Base-by-base conservation (phyloP, 306 rosid genomes). In the Fragaria nilgerrensis region DNA sequence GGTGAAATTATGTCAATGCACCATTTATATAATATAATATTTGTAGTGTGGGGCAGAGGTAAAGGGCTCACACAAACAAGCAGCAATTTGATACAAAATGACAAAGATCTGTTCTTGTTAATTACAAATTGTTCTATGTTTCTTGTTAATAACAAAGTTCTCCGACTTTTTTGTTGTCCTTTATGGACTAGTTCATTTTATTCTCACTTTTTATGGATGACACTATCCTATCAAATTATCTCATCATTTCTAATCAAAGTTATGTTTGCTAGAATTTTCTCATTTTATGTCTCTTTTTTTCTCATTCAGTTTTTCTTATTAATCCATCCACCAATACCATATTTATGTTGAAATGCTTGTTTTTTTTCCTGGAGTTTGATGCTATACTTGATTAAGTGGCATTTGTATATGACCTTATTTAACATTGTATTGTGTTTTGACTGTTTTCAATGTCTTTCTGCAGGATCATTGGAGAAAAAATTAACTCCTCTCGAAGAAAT, bases 401-500 rank as follows among this genome's bases (percentile, higher is more conserved):
- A 15, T 73, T n/a, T n/a, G 29, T 61, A 25, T 71, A 34, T 76
- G 53, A 49, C 79, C 61, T 44, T 45, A 65, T 76, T 59, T 73
- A 19, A 29, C 53, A 45, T 74, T 20, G 47, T 47, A 63, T 45
- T 36, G 65, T 56, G 52, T 73, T 77, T 71, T n/a, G 32, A 23
- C 68, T 16, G 11, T 82, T 77, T 71, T n/a, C 41, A 23, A 73
- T 16, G 11, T 82, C 43, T 70, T 47, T 80, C 75, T 79, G 86
- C 89, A 93, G 99, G 97, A 66, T 74, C 91, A 75, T 52, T 76
- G 2, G 99, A 93, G 78, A 92, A 86, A 81, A 90, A 82, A 75
- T 45, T 84, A 79, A 84, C 87, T 79, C 63, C 93, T 64, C 82
- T 92, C 64, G 97, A 90, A 68, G 99, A 92, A 55, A 86, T 92